phyloP scores from a whole-genome alignment of 1,284 basidiomycete species.

The Pterulicium gracile region DNA sequence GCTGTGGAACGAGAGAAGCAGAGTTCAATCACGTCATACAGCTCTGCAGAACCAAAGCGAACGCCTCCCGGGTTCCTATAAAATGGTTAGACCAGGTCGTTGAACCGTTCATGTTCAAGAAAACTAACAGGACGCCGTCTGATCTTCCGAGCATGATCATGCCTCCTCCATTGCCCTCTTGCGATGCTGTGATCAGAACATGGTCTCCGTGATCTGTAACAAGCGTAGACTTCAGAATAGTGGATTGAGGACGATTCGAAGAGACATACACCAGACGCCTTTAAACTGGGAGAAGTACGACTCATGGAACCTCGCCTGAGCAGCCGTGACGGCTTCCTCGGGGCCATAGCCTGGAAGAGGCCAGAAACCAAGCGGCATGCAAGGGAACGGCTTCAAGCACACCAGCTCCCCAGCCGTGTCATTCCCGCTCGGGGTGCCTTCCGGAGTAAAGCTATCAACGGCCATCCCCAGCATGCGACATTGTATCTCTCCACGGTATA shows the following conservation, averaged over 20 bases:
- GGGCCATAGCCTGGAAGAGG: constrained; percentile 57
- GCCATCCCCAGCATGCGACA: constrained; percentile 81
- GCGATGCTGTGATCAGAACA: constrained; percentile 56
- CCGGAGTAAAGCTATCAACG: constrained; percentile 40
- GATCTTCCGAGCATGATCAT: constrained; percentile 77
- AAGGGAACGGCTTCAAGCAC: constrained; percentile 75
- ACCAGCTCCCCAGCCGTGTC: constrained; percentile 58
- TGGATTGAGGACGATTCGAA: constrained; percentile 4
- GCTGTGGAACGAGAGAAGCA: constrained; percentile 35
- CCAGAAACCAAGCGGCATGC: constrained; percentile 82
- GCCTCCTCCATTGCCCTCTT: constrained; percentile 63
- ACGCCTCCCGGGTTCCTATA: constrained; percentile 74
- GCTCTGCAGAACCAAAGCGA: constrained; percentile 77
- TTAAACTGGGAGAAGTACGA: constrained; percentile 69
- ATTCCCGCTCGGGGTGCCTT: constrained; percentile 31
- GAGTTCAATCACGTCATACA: constrained; percentile 74
- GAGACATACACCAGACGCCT: constrained; percentile 66
- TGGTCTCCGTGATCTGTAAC: constrained; percentile 66
- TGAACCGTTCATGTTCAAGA: constrained; percentile 11
- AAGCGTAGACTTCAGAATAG: constrained; percentile 8
- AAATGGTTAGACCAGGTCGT: constrained; percentile 11
- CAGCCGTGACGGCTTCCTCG: constrained; percentile 44
- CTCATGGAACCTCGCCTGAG: constrained; percentile 55
- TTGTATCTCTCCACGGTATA: constrained; percentile 81
- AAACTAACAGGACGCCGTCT: constrained; percentile 66